A percentile compares a stretch with the other conserved stretches of the same genome.
Evolutionary conservation across 2,329 filamentous ascomycete genomes (phyloP).

Genomic region (Metarhizium robertsii): DNA sequence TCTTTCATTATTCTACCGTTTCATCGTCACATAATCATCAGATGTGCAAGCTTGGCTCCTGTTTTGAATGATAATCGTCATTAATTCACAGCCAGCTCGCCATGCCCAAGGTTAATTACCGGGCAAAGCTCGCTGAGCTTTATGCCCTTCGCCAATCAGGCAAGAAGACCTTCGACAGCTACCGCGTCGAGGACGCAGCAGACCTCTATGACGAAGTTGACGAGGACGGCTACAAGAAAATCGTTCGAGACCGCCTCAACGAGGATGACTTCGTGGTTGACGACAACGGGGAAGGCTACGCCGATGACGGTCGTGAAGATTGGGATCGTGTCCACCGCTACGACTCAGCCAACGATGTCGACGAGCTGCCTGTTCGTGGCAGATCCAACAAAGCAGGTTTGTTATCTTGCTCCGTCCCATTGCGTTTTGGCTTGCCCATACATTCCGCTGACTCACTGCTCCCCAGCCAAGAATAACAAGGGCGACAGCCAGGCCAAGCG

Average conservation of each 20-base stretch:
- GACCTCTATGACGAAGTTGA: constrained; percentile 93
- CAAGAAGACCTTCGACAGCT: constrained; percentile 82
- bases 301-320: constrained; percentile 91
- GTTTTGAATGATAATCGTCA: constrained; percentile 9
- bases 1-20: background rate
- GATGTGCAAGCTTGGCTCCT: background rate
- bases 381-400: constrained; percentile 43
- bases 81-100: constrained; percentile 8
- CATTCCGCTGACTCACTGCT: background rate
- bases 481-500: constrained; percentile 79
- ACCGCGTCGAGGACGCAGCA: constrained; percentile 75
- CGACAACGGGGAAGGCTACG: constrained; percentile 95
- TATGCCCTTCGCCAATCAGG: constrained; percentile 76
- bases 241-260: constrained; percentile 80
- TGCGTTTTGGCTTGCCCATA: background rate
- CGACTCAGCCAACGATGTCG: constrained; percentile 62
- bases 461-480: constrained; percentile 70
- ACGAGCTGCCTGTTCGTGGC: constrained; percentile 28
- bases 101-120: constrained; percentile 28
- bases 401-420: constrained; percentile 5
- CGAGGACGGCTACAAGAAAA: constrained; percentile 94
- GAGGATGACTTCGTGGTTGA: constrained; percentile 98
- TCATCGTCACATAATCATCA: background rate
- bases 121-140: constrained; percentile 64
- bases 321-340: constrained; percentile 68